phyloP scores from a whole-genome alignment of 805 yeast genomes.

The Pichia gijzeniarum region DNA sequence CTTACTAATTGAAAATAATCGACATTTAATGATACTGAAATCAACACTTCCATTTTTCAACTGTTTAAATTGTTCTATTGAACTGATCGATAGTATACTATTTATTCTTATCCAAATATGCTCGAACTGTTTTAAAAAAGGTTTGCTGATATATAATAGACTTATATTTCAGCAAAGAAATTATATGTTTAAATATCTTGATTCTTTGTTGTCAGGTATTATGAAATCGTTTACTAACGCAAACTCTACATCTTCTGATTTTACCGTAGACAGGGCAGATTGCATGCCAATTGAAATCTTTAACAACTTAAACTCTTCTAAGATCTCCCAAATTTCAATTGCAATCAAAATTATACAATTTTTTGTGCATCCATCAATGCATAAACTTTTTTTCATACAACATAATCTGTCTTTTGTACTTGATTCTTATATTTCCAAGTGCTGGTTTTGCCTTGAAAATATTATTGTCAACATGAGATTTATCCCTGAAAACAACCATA shows the following conservation, averaged over 20 bases:
- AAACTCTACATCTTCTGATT: neutral
- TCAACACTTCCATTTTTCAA: conserved; percentile 24
- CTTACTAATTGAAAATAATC: conserved; percentile 19
- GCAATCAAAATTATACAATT: conserved; percentile 24
- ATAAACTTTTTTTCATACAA: conserved; percentile 17
- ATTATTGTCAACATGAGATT: conserved; percentile 22
- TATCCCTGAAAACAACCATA: conserved; percentile 11
- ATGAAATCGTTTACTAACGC: conserved; percentile 25
- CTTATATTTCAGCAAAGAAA: conserved; percentile 20
- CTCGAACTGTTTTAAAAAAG: conserved; percentile 16
- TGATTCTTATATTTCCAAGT: conserved; percentile 23
- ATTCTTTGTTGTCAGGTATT: conserved; percentile 19
- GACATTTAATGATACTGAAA: conserved; percentile 6
- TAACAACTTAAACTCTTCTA: neutral
- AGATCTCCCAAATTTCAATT: conserved; percentile 24
- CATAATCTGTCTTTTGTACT: conserved; percentile 18
- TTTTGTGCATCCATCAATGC: conserved; percentile 21
- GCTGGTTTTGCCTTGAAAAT: conserved; percentile 31
- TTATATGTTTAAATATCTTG: conserved; percentile 18
- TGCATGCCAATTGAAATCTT: conserved; percentile 1
- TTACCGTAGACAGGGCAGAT: neutral
- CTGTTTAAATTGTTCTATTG: conserved; percentile 18
- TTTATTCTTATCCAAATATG: conserved; percentile 21
- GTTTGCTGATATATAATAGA: conserved; percentile 20
- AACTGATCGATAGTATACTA: conserved; percentile 21